Percentiles rank a stretch among this genome's conserved stretches.
phyloP scores from a whole-genome alignment of 805 yeast genomes.

The Nakazawaea pomicola region DNA sequence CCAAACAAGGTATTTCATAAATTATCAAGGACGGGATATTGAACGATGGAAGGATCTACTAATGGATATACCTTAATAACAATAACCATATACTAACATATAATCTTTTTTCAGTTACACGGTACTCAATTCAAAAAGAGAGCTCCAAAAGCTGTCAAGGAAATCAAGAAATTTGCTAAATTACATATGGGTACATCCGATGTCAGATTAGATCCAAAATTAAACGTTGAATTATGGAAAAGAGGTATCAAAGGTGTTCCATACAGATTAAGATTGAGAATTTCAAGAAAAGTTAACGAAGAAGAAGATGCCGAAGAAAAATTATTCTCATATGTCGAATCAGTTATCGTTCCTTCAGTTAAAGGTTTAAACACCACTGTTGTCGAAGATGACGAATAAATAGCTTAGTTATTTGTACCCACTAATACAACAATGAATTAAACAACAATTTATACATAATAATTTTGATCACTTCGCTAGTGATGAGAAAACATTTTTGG shows the following conservation, averaged over 20 bases:
- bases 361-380: conserved; percentile 98
- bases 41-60: no score
- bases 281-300: conserved; percentile 99
- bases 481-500: no score
- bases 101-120: conserved; percentile 61
- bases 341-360: conserved; percentile 88
- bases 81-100: conserved; percentile 9
- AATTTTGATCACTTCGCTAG: no score
- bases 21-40: no score
- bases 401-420: conserved; percentile 11
- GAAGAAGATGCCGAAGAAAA: conserved; percentile 99
- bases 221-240: conserved; percentile 98
- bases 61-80: not conserved
- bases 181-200: conserved; percentile 99
- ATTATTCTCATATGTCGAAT: conserved; percentile 97
- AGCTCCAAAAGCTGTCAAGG: conserved; percentile 99
- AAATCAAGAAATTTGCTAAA: conserved; percentile 96
- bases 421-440: no score
- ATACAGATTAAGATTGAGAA: conserved; percentile 96
- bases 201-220: conserved; percentile 97
- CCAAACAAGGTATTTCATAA: no score
- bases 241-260: conserved; percentile 99
- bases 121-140: conserved; percentile 99
- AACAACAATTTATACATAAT: no score
- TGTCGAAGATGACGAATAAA: conserved; percentile 62